phyloP scores from a whole-genome alignment of 2,329 filamentous ascomycete genomes.

The Cercospora sojina region DNA sequence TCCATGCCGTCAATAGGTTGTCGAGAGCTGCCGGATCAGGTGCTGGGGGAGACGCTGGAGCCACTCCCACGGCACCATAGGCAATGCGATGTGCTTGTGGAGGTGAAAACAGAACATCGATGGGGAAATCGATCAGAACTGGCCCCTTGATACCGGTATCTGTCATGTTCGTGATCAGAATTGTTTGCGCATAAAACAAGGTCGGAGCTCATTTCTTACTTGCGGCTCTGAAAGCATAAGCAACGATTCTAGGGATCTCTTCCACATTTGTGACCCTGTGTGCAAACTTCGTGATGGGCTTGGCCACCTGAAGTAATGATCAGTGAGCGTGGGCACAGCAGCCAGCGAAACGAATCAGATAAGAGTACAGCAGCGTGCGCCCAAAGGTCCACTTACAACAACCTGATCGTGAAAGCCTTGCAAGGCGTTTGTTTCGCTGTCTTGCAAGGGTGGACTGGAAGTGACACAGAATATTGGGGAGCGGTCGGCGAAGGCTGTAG shows the following conservation, averaged over 20 bases:
- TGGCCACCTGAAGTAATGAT: conserved; percentile 28
- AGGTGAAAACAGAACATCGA: conserved; percentile 46
- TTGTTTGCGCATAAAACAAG: not conserved
- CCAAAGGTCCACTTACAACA: conserved; percentile 32
- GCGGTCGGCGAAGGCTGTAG: conserved; percentile 48
- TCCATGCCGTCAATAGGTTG: conserved; percentile 37
- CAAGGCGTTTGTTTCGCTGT: conserved; percentile 49
- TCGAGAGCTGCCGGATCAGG: conserved; percentile 42
- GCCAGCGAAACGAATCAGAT: not conserved
- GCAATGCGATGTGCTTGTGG: conserved; percentile 41
- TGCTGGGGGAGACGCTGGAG: conserved; percentile 38
- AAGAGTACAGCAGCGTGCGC: not conserved
- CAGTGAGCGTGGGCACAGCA: not conserved
- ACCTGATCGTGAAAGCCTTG: conserved; percentile 51
- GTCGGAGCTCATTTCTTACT: not conserved
- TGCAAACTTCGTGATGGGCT: conserved; percentile 48
- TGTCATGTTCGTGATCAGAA: conserved; percentile 5
- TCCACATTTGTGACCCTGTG: conserved; percentile 47
- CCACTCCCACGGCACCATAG: conserved; percentile 45
- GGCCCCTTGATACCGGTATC: conserved; percentile 45
- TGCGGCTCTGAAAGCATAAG: conserved; percentile 44
- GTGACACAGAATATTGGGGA: conserved; percentile 49
- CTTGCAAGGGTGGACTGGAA: conserved; percentile 46
- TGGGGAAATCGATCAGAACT: conserved; percentile 43
- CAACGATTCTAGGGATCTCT: conserved; percentile 48